phyloP scores from a whole-genome alignment of 1,284 basidiomycete species.

The Ceratobasidium sp. region DNA sequence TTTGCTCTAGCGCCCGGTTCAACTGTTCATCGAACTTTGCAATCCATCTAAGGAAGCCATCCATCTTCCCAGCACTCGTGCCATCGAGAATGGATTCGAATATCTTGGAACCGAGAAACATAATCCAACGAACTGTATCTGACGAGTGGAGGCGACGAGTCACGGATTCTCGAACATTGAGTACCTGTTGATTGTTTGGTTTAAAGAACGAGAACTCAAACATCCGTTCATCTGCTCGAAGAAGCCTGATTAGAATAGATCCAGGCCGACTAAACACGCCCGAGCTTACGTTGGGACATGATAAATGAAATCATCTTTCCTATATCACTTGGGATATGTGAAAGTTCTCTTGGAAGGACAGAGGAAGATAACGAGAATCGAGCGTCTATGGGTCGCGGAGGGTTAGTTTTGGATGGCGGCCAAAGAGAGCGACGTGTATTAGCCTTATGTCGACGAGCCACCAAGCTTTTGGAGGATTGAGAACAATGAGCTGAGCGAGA shows the following conservation, averaged over 20 bases:
- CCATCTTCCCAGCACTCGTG: not conserved
- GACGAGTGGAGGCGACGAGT: not conserved
- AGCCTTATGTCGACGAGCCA: no score
- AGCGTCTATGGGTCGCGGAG: not conserved
- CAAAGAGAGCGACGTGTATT: not conserved
- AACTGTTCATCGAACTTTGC: slow-evolving; percentile 8
- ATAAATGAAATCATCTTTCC: not conserved
- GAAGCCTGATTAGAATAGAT: no score
- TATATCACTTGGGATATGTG: not conserved
- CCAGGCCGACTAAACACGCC: no score
- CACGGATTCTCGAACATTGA: not conserved
- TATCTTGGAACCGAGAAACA: slow-evolving; percentile 1
- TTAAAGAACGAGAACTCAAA: slow-evolving; percentile 10
- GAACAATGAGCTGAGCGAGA: no score
- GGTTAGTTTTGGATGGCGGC: not conserved
- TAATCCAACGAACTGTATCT: not conserved
- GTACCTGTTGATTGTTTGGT: not conserved
- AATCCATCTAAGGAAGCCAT: not conserved
- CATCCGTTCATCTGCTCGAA: slow-evolving; percentile 14
- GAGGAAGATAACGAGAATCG: not conserved
- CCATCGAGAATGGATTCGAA: not conserved
- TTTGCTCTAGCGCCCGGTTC: not conserved
- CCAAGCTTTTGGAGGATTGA: no score
- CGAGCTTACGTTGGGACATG: not conserved
- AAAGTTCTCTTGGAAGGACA: not conserved